phyloP scores from a whole-genome alignment of 164 flowering plant genomes.

The Magnolia sinica region DNA sequence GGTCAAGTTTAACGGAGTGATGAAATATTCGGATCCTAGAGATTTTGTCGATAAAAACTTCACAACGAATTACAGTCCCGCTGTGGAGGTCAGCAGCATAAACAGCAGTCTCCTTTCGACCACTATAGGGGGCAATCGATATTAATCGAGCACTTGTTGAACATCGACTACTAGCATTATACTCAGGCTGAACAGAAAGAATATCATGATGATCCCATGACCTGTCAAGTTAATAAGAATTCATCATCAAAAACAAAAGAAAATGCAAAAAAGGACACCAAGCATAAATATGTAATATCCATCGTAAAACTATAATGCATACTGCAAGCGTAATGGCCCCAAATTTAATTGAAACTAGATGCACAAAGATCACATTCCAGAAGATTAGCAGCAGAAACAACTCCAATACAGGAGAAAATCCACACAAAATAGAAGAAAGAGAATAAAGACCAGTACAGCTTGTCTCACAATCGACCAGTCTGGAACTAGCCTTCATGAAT shows the following conservation, averaged over 20 bases:
- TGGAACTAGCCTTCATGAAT: too few species aligned
- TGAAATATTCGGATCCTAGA: constrained; percentile 88
- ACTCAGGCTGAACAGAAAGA: constrained; percentile 73
- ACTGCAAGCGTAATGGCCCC: neutral
- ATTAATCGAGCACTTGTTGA: constrained; percentile 80
- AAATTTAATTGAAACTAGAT: neutral
- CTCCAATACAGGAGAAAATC: neutral
- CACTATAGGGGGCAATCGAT: constrained; percentile 81
- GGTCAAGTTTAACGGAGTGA: constrained; percentile 84
- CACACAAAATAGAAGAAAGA: neutral
- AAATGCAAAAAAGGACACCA: neutral
- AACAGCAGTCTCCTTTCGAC: constrained; percentile 89
- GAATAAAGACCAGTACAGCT: neutral
- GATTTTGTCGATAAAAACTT: constrained; percentile 77
- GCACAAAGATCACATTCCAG: neutral
- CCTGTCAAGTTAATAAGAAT: constrained; percentile 40
- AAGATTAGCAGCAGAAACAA: neutral
- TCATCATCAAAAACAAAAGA: neutral
- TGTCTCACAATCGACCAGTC: neutral
- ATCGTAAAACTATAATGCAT: neutral
- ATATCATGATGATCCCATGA: constrained; percentile 98
- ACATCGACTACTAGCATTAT: constrained; percentile 63
- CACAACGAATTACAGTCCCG: constrained; percentile 78
- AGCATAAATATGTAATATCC: neutral
- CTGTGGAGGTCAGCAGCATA: constrained; percentile 74